Conservation (phyloP, 2,329 filamentous ascomycete genomes). For the Capronia epimyces region DNA sequence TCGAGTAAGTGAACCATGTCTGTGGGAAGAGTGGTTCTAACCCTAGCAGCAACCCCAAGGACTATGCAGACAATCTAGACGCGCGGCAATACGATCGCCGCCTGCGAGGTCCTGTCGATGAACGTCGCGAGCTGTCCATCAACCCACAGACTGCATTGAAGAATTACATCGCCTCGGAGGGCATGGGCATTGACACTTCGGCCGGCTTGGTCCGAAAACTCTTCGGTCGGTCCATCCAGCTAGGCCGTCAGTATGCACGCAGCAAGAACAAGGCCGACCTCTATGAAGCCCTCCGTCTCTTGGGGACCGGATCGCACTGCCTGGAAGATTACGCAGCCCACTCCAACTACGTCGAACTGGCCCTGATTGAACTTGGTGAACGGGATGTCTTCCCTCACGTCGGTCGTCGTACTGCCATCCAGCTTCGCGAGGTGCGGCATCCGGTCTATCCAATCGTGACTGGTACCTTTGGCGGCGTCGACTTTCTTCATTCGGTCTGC, state of each 20-base stretch:
- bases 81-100: conserved; percentile 74
- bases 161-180: conserved; percentile 89
- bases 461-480: conserved; percentile 89
- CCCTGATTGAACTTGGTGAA: conserved; percentile 80
- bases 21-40: not conserved
- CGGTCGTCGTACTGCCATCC: conserved; percentile 65
- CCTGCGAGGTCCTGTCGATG: conserved; percentile 76
- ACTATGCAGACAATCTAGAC: conserved; percentile 84
- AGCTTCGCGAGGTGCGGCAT: conserved; percentile 59
- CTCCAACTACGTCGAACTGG: conserved; percentile 87
- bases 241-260: conserved; percentile 67
- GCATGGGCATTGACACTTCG: conserved; percentile 71
- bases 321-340: conserved; percentile 90
- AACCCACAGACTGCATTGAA: conserved; percentile 74
- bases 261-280: conserved; percentile 68
- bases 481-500: conserved; percentile 85
- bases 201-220: conserved; percentile 69
- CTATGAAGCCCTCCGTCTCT: conserved; percentile 75
- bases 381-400: conserved; percentile 79
- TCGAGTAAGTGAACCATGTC: conserved; percentile 54
- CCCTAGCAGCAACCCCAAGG: conserved; percentile 53
- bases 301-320: conserved; percentile 86
- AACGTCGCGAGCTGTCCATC: conserved; percentile 69
- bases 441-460: conserved; percentile 78
- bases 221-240: conserved; percentile 67